Base-by-base conservation (phyloP, 2,329 filamentous ascomycete species). In the Aspergillus ibericus region DNA sequence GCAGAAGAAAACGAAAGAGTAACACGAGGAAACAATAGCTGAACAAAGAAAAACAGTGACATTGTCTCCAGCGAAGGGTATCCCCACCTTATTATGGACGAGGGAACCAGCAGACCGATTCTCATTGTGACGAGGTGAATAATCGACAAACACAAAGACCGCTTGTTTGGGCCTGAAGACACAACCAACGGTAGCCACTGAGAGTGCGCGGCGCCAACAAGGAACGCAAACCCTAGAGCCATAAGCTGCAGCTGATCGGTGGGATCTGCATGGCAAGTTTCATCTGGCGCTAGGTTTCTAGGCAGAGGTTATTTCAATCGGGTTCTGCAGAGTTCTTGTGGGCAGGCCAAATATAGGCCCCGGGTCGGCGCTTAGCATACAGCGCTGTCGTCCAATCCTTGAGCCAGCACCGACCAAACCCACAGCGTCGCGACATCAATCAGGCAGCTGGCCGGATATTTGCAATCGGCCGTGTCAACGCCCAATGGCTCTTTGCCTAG, bases 301-400 rank as follows among this genome's bases (percentile, higher is more conserved):
- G 22, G 62, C 46, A 58, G 56, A 59, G 55, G 57, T 55, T 60
- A 27, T 42, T 58, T 27, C 55, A n/a, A 53, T 42, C 59, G 57
- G 60, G 22, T 62, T 66, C 59, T 62, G 58, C 53, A 66, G 58
- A 64, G 60, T 62, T 62, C 64, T 32, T 59, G 50, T 18, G 46
- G 40, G 48, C 10, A 53, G 20, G 55, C 62, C 70, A 68, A 70
- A 71, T 66, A 63, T 70, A 69, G 68, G 35, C 56, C 56, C 55
- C 46, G 20, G 47, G 59, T 56, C 60, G 70, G 59, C 70, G 71
- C 70, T 72, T 70, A 72, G 61, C 57, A 44, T 52, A 54, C 60
- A 59, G 49, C 50, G 53, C 50, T 59, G 47, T 59, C 42, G 61
- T 53, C 70, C 70, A 72, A 70, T 71, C 59, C 50, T 59, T 62